Evolutionary conservation across 1,139 yeast genomes (phyloP), one percentile per base, ranked within the genome.

Genomic region (Saccharomyces pastorianus): DNA sequence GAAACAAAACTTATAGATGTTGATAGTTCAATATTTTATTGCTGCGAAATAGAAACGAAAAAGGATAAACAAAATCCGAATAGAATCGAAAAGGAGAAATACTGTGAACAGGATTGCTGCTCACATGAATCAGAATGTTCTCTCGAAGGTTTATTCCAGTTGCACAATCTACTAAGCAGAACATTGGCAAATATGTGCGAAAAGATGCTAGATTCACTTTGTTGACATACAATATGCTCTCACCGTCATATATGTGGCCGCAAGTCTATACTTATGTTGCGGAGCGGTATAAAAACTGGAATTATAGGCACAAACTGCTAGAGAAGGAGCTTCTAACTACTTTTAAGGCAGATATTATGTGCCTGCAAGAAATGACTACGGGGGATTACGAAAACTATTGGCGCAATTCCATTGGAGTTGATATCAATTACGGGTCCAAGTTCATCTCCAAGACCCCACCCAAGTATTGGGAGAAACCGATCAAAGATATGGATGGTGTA

Each of bases 321-420:
- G 76, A 77, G 56, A 60, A 69, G 46, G 72, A 70, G 32, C 47
- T 73, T 20, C 68, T 80, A 51, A 55, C 59, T 3, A 76, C 72
- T 50, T 66, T 81, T 46, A 62, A 73, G 46, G 73, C 81, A 42
- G 85, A 81, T 61, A 76, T 82, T 14, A 78, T 82, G 80, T 82
- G 85, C 60, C 75, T 81, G 59, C 85, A 82, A 62, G 85, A 82
- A 66, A 72, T 82, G 77, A 84, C 82, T 48, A 69, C 71, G 32
- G 68, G 69, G 25, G 71, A 78, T n/a, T 82, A 79, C 59, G 56
- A 71, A 13, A 64, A 67, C 7, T 71, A 68, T 52, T 81, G 85
- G 85, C 64, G 70, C 49, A 56, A 61, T 1, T 60, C 67, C 0
- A 52, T 66, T 58, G 53, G 63, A 53, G 47, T 51, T 1, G 54